phyloP scores from a whole-genome alignment of 2,329 filamentous ascomycete species.

The Phoma sp. region DNA sequence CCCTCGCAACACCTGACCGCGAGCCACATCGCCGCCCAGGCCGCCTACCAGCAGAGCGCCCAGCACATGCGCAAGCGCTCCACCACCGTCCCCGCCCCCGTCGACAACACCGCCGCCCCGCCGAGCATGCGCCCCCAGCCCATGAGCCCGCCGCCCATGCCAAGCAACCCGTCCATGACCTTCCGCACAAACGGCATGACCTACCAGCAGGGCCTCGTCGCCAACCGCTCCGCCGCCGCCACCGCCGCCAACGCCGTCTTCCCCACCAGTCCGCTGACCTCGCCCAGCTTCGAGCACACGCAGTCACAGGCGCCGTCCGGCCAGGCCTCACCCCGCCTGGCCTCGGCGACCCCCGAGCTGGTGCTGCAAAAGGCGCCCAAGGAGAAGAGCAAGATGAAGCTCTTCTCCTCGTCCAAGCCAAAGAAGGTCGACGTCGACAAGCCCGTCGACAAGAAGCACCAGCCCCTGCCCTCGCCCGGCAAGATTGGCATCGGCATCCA shows the following conservation, averaged over 20 bases:
- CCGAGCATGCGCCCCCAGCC: slow-evolving; percentile 50
- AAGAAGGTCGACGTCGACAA: slow-evolving; percentile 77
- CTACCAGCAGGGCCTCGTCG: slow-evolving; percentile 68
- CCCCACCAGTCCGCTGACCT: slow-evolving; percentile 63
- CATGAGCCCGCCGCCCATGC: slow-evolving; percentile 63
- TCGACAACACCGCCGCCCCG: slow-evolving; percentile 31
- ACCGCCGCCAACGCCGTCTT: slow-evolving; percentile 77
- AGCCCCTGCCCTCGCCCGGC: slow-evolving; percentile 71
- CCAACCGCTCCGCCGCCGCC: slow-evolving; percentile 69
- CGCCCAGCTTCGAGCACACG: slow-evolving; percentile 46
- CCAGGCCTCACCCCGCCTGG: slow-evolving; percentile 43
- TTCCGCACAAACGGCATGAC: slow-evolving; percentile 52
- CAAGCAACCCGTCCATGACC: slow-evolving; percentile 36
- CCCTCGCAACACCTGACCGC: slow-evolving; percentile 60
- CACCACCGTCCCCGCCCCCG: slow-evolving; percentile 71
- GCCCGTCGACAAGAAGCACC: slow-evolving; percentile 63
- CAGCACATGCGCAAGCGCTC: slow-evolving; percentile 69
- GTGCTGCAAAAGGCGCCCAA: slow-evolving; percentile 69
- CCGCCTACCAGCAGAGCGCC: slow-evolving; percentile 70
- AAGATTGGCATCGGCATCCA: slow-evolving; percentile 69
- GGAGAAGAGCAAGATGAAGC: slow-evolving; percentile 80
- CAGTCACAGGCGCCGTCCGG: slow-evolving; percentile 23
- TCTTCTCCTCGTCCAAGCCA: slow-evolving; percentile 73
- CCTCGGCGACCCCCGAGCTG: slow-evolving; percentile 28
- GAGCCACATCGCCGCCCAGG: slow-evolving; percentile 82